Percentiles rank a stretch among this genome's conserved stretches.
These are phyloP conservation scores for Colletotrichum sidae DNA, from an alignment of 2,329 filamentous ascomycete species.

Conservation along the genomic window DNA sequence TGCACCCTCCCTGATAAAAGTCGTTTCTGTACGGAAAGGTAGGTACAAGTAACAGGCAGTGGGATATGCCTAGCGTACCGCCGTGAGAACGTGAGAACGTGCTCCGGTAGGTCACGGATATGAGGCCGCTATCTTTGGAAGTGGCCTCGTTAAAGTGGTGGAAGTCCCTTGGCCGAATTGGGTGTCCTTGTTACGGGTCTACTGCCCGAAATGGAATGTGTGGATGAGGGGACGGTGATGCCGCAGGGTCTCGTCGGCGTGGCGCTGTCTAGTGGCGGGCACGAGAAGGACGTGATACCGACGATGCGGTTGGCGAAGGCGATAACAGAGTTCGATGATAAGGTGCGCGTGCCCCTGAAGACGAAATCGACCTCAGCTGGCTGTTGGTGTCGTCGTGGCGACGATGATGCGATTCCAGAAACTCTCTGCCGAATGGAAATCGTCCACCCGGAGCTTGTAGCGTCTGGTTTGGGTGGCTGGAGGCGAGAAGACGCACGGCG, in stretches of 20 bases:
- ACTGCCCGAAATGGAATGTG: slow-evolving; percentile 13
- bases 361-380: slow-evolving; percentile 32
- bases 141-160: neutral
- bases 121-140: slow-evolving; percentile 26
- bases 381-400: neutral
- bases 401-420: slow-evolving; percentile 26
- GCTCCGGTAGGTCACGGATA: slow-evolving; percentile 5
- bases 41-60: neutral
- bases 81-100: neutral
- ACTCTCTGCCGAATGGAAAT: slow-evolving; percentile 23
- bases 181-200: slow-evolving; percentile 16
- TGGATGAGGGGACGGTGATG: slow-evolving; percentile 22
- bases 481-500: slow-evolving; percentile 19
- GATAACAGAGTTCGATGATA: slow-evolving; percentile 31
- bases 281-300: slow-evolving; percentile 31
- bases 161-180: slow-evolving; percentile 1
- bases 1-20: neutral
- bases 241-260: slow-evolving; percentile 32
- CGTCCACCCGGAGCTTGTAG: neutral
- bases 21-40: neutral
- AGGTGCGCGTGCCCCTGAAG: slow-evolving; percentile 19
- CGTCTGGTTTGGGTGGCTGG: neutral
- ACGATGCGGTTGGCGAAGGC: slow-evolving; percentile 31
- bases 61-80: neutral
- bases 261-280: slow-evolving; percentile 29